phyloP scores from a whole-genome alignment of 192 early-diverging fungal genomes.

The Rhizophagus sp. region DNA sequence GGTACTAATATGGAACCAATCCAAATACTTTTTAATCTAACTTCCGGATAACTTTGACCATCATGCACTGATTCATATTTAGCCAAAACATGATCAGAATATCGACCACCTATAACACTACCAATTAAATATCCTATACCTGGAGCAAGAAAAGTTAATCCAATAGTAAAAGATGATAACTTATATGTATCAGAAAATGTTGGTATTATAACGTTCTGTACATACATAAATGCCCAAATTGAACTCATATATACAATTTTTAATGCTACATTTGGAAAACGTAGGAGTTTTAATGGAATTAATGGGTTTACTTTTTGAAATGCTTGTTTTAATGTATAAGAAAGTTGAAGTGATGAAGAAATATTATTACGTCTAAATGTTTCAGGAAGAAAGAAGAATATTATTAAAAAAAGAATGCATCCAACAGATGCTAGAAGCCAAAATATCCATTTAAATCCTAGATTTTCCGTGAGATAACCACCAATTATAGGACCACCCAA shows the following conservation, averaged over 20 bases:
- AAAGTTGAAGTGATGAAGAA: not conserved
- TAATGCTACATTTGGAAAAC: not conserved
- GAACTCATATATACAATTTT: not conserved
- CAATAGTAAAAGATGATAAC: not conserved
- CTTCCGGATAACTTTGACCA: not conserved
- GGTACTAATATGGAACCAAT: not conserved
- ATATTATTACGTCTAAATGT: not conserved
- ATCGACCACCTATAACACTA: conserved; percentile 1
- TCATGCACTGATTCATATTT: not conserved
- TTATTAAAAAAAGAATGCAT: not conserved
- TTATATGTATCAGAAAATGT: not conserved
- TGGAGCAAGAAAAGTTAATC: not conserved
- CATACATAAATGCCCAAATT: not conserved
- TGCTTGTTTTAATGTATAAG: not conserved
- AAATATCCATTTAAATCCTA: conserved; percentile 36
- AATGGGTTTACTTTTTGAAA: conserved; percentile 1
- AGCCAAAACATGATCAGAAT: not conserved
- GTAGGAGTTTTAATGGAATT: not conserved
- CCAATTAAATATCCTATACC: conserved; percentile 23
- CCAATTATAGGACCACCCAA: conserved; percentile 47
- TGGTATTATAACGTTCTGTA: conserved; percentile 7
- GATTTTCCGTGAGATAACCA: not conserved
- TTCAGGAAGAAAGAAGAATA: conserved; percentile 21
- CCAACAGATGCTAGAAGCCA: conserved; percentile 41
- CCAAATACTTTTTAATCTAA: conserved; percentile 21